Evolutionary conservation across 306 rosid species (phyloP).

Genomic region (Vigna angularis): DNA sequence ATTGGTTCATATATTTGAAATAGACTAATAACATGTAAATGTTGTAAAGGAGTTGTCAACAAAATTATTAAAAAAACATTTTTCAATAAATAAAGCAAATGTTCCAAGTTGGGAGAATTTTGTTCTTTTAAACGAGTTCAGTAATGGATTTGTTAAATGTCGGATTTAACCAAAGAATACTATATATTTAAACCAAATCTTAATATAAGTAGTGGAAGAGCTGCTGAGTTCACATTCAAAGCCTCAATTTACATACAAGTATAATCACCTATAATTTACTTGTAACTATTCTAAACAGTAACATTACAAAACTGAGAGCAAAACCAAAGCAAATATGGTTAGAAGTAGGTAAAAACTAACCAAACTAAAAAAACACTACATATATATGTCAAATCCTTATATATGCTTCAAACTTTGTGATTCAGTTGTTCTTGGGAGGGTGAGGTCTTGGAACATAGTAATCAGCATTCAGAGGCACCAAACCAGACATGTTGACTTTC

Average conservation of each 20-base stretch:
- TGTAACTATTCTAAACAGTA: background rate
- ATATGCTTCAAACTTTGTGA: background rate
- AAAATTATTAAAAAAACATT: too few relatives aligned
- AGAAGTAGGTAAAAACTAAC: background rate
- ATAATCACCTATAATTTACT: background rate
- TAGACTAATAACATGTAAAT: too few relatives aligned
- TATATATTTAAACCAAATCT: background rate
- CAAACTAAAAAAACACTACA: background rate
- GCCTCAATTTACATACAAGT: constrained; percentile 32
- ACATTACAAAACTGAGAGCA: constrained; percentile 29
- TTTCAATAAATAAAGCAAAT: too few relatives aligned
- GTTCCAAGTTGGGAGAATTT: too few relatives aligned
- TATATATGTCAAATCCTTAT: constrained; percentile 8
- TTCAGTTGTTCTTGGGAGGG: constrained; percentile 72
- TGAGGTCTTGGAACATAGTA: constrained; percentile 69
- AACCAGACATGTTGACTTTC: constrained; percentile 44
- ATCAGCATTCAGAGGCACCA: constrained; percentile 61
- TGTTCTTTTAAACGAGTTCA: too few relatives aligned
- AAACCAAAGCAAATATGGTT: background rate
- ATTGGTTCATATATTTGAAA: too few relatives aligned
- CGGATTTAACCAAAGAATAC: background rate
- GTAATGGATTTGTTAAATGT: background rate
- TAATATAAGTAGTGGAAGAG: background rate
- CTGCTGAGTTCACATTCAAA: background rate
- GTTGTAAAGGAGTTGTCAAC: too few relatives aligned